phyloP scores from a whole-genome alignment of 148 eudicot genomes.

The Chenopodium berlandieri region DNA sequence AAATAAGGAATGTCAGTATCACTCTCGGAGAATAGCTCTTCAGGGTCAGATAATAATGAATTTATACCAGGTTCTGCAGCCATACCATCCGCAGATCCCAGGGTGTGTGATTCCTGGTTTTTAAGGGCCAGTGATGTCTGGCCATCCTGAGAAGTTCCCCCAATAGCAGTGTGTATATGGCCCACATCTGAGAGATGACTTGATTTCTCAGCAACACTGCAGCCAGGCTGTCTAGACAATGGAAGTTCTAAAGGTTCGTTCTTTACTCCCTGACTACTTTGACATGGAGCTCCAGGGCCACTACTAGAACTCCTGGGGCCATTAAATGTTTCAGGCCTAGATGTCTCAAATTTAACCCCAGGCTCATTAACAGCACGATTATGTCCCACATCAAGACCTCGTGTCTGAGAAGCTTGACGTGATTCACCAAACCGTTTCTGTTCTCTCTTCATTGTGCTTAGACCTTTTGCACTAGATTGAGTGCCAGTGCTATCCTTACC shows the following conservation, averaged over 20 bases:
- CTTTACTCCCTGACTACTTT: slow-evolving; percentile 30
- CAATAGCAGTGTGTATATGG: slow-evolving; percentile 22
- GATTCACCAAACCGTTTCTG: slow-evolving; percentile 38
- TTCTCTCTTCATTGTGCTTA: slow-evolving; percentile 35
- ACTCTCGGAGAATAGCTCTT: slow-evolving; percentile 34
- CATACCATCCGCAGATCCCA: slow-evolving; percentile 21
- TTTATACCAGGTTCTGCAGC: slow-evolving; percentile 25
- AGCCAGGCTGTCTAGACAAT: slow-evolving; percentile 16
- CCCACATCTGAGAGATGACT: slow-evolving; percentile 21
- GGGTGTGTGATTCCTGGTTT: slow-evolving; percentile 26
- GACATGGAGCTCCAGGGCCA: slow-evolving; percentile 37
- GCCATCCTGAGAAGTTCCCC: slow-evolving; percentile 26
- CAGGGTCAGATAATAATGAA: slow-evolving; percentile 27
- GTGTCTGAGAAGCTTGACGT: slow-evolving; percentile 30
- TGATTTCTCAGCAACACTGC: slow-evolving; percentile 23
- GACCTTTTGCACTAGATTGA: slow-evolving; percentile 30
- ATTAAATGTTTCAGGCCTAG: slow-evolving; percentile 28
- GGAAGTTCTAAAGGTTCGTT: slow-evolving; percentile 26
- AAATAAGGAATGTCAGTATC: slow-evolving; percentile 40
- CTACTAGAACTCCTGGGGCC: slow-evolving; percentile 35
- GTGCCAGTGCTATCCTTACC: slow-evolving; percentile 30
- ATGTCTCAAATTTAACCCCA: slow-evolving; percentile 37
- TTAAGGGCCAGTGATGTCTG: background rate
- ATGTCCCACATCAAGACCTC: slow-evolving; percentile 30
- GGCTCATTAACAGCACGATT: slow-evolving; percentile 28